Percentiles rank a stretch among this genome's conserved stretches.
phyloP scores from a whole-genome alignment of 352 stramenopile genomes.

The Globisporangium heterothallicum region DNA sequence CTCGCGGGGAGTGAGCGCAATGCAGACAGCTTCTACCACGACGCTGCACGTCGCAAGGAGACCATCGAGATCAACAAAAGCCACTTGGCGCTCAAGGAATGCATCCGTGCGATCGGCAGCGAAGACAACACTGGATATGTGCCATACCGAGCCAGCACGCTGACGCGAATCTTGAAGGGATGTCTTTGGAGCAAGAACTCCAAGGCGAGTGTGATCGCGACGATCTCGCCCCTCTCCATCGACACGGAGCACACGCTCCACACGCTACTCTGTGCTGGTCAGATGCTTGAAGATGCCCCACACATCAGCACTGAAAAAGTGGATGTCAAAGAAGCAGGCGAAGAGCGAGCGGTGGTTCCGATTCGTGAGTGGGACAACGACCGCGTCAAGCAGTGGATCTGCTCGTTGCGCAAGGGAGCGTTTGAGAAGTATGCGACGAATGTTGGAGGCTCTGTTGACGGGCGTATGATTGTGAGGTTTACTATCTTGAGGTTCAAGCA shows the following conservation, averaged over 20 bases:
- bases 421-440: conserved; percentile 54
- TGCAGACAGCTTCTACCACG: conserved; percentile 75
- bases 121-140: conserved; percentile 54
- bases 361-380: conserved; percentile 66
- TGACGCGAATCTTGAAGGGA: conserved; percentile 74
- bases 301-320: conserved; percentile 52
- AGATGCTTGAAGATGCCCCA: conserved; percentile 62
- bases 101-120: conserved; percentile 59
- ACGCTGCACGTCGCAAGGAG: conserved; percentile 64
- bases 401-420: conserved; percentile 33
- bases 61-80: conserved; percentile 84
- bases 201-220: conserved; percentile 65
- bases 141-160: conserved; percentile 59
- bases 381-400: conserved; percentile 46
- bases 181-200: conserved; percentile 61
- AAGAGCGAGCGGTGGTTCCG: conserved; percentile 24
- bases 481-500: conserved; percentile 56
- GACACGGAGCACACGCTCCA: conserved; percentile 80
- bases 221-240: conserved; percentile 63
- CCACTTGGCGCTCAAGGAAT: conserved; percentile 78
- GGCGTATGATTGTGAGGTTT: conserved; percentile 56
- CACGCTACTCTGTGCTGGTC: conserved; percentile 60
- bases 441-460: conserved; percentile 39
- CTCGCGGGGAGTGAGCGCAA: conserved; percentile 73
- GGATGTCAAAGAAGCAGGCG: conserved; percentile 43